Evolutionary conservation across 2,329 filamentous ascomycete genomes (phyloP).

Genomic region (Colletotrichum noveboracense): DNA sequence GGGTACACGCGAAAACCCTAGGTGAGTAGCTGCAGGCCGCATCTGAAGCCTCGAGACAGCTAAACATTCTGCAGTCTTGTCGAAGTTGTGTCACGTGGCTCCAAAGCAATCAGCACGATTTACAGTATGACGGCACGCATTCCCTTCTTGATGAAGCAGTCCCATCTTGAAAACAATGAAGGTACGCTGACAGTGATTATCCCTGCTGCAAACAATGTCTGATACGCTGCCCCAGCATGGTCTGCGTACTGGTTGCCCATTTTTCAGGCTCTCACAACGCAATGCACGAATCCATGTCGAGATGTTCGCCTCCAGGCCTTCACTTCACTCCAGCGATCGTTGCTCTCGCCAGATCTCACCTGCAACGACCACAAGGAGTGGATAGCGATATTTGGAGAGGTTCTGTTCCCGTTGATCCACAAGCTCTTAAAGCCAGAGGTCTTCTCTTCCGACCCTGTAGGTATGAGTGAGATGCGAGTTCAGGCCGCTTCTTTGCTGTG

Average conservation of each 20-base stretch:
- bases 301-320: constrained; percentile 92
- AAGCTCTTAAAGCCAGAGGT: constrained; percentile 92
- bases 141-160: constrained; percentile 87
- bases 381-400: constrained; percentile 93
- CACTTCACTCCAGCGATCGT: constrained; percentile 80
- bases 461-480: constrained; percentile 95
- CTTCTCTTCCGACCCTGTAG: constrained; percentile 86
- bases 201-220: constrained; percentile 17
- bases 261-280: constrained; percentile 84
- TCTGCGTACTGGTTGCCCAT: constrained; percentile 97
- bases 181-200: constrained; percentile 47
- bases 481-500: constrained; percentile 90
- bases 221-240: constrained; percentile 69
- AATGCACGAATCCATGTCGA: constrained; percentile 93
- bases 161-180: constrained; percentile 86
- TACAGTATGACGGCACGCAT: constrained; percentile 83
- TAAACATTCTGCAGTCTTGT: constrained; percentile 31
- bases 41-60: constrained; percentile 43
- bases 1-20: constrained; percentile 59
- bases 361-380: constrained; percentile 88
- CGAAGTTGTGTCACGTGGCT: constrained; percentile 76
- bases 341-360: constrained; percentile 84
- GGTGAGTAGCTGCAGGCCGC: constrained; percentile 45
- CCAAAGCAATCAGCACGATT: constrained; percentile 81
- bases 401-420: constrained; percentile 89